Evolutionary conservation across 192 early-diverging fungal genomes (phyloP), one percentile per base, ranked within the genome.

Genomic region (Gigaspora rosea): DNA sequence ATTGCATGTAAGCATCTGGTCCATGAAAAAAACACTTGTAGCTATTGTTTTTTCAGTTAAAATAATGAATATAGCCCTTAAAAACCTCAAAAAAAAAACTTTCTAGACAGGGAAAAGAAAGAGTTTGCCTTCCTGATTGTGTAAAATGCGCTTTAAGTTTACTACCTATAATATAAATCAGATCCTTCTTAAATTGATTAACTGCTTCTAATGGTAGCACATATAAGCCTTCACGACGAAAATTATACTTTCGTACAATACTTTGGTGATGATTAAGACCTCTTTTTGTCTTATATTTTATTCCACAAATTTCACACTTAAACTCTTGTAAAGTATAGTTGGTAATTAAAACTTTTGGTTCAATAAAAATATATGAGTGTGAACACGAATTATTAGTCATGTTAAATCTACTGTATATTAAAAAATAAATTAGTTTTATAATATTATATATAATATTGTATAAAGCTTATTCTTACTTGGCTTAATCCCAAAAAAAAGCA

Each of bases 21-120:
- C 57, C 16, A n/a, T 59, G 15, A 59, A 59, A 59, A 22, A 59
- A 59, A 22, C 57, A 59, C 57, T 59, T 59, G 57, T 59, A 59
- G n/a, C 20, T 59, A 22, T 22, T n/a, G n/a, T 16, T 22, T 22
- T 59, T 16, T n/a, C n/a, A 27, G 20, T 59, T 59, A 59, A 15
- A 54, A 54, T 54, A 18, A 54, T 54, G 51, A 54, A 54, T 54
- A 54, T 54, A 54, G 2, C 51, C 51, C 16, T 54, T 54, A 54
- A 54, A 54, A 54, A 54, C 51, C 16, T 18, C 36, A 54, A 54
- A 54, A 54, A 54, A 54, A 5, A 54, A 54, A 54, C 51, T 18
- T 18, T 54, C 51, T 18, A 54, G 16, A 54, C 57, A 59, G 11
- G 22, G n/a, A 59, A 59, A 59, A 4, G 18, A 59, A 59, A 59